Evolutionary conservation across 2,329 filamentous ascomycete genomes (phyloP), one percentile per base, ranked within the genome.

Genomic region (Talaromyces rugulosus): DNA sequence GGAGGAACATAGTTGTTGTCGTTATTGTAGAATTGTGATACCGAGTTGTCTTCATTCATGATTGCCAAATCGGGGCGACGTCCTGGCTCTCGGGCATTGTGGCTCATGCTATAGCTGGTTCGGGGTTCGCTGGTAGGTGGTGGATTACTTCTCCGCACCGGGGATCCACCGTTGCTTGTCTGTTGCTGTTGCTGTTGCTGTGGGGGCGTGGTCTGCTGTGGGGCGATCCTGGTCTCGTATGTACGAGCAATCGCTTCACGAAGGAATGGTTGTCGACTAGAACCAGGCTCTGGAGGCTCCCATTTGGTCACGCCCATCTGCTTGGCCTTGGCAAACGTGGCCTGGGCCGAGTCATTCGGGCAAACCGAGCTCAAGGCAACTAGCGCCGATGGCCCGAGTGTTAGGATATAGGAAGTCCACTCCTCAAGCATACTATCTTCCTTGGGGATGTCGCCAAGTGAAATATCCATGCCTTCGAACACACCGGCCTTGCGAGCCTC

Each of bases 321-420:
- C 33, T 80, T 74, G 2, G 86, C 86, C 30, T 81, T 72, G 11
- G 77, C 74, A 68, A 88, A 87, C 11, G 80, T 81, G 3, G 74
- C 72, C 14, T 75, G 66, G 33, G 72, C 73, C 56, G 72, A 74
- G 34, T 75, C 78, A 59, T 72, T 75, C 47, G 69, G 74, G 58
- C 72, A 75, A 58, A 74, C 70, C 65, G 61, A 81, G 59, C 73
- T 79, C 62, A 88, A 78, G 7, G 81, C 77, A 14, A 87, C 74
- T 11, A 87, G 77, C 1, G 82, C 80, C 7, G 80, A 79, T 9
- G 83, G 84, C 5, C 86, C 86, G 16, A 87, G 78, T 0, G 84
- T 86, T 36, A 87, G 75, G 31, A 88, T 74, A 67, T 86, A 84
- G 58, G 80, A 80, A 18, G 82, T 83, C 86, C 86, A 89, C 70